Conservation (phyloP, 1,284 basidiomycete genomes). For the Erythrobasidium hasegawianum region DNA sequence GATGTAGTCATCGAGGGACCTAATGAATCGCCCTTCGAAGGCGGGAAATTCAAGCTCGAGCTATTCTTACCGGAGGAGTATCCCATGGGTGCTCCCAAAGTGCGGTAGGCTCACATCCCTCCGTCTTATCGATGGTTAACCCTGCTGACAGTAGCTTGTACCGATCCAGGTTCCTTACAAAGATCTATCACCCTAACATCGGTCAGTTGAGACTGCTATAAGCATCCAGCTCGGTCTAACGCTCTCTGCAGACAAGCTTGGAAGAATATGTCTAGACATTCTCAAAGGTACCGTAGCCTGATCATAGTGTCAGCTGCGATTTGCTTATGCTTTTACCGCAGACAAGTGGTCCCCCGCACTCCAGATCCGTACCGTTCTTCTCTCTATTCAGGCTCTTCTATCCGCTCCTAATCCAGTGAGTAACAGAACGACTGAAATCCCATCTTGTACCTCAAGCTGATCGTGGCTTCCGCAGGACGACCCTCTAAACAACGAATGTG, state of each 20-base stretch:
- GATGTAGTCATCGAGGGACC: conserved; percentile 96
- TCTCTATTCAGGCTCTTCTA: conserved; percentile 92
- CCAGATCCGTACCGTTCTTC: conserved; percentile 93
- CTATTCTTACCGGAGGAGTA: conserved; percentile 98
- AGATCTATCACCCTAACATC: conserved; percentile 99
- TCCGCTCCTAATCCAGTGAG: conserved; percentile 84
- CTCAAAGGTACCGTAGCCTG: conserved; percentile 92
- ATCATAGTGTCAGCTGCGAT: too few species aligned
- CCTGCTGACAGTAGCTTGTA: too few species aligned
- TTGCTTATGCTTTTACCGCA: conserved; percentile 48
- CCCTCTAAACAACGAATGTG: conserved; percentile 86
- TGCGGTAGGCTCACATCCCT: conserved; percentile 56
- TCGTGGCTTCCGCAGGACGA: conserved; percentile 61
- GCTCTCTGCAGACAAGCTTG: conserved; percentile 98
- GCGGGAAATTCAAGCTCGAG: conserved; percentile 91
- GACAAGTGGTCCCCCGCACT: conserved; percentile 99
- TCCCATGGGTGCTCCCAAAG: conserved; percentile 98
- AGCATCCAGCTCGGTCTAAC: too few species aligned
- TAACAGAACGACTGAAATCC: too few species aligned
- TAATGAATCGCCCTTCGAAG: conserved; percentile 86
- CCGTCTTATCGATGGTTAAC: too few species aligned
- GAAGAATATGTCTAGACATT: conserved; percentile 96
- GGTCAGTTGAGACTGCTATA: conserved; percentile 58
- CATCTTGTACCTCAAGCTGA: too few species aligned
- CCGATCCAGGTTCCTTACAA: conserved; percentile 84